Conservation (phyloP, 2,329 filamentous ascomycete species). For the Ophiostoma pallidulum region DNA sequence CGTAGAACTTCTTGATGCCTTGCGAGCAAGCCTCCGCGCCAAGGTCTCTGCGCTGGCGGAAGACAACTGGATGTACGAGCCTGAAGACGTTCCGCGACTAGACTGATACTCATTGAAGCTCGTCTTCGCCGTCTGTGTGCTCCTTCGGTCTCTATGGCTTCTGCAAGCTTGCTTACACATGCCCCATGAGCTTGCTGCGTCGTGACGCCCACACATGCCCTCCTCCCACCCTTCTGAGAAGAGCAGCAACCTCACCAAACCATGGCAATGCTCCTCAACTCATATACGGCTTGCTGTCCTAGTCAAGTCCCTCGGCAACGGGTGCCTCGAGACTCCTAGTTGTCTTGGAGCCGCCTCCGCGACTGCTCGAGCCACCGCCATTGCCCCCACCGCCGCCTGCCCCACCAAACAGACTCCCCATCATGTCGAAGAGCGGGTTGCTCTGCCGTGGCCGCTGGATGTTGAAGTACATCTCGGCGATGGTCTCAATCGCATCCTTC, state of each 20-base stretch:
- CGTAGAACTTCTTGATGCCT: constrained; percentile 58
- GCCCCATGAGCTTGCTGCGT: too few relatives aligned
- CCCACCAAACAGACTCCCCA: constrained; percentile 87
- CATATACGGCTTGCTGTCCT: constrained; percentile 13
- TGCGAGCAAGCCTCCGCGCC: constrained; percentile 59
- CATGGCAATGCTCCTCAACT: neutral
- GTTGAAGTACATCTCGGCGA: constrained; percentile 95
- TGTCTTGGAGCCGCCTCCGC: constrained; percentile 31
- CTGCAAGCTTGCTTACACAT: too few relatives aligned
- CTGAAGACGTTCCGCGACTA: constrained; percentile 44
- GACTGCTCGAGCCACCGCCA: constrained; percentile 37
- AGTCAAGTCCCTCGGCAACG: constrained; percentile 51
- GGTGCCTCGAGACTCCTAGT: constrained; percentile 39
- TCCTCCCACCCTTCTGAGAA: too few relatives aligned
- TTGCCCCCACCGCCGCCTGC: constrained; percentile 42
- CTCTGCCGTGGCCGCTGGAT: constrained; percentile 81
- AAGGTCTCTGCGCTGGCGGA: constrained; percentile 67
- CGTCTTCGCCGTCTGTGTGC: neutral
- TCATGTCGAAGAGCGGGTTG: constrained; percentile 95
- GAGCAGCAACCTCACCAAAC: neutral
- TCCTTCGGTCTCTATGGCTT: too few relatives aligned
- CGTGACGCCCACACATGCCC: too few relatives aligned
- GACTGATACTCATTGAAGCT: constrained; percentile 19
- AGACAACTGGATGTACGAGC: constrained; percentile 87
- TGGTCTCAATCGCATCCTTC: constrained; percentile 72